Evolutionary conservation across 2,329 filamentous ascomycete species (phyloP), one percentile per base, ranked within the genome.

Genomic region (Fusarium compactum): DNA sequence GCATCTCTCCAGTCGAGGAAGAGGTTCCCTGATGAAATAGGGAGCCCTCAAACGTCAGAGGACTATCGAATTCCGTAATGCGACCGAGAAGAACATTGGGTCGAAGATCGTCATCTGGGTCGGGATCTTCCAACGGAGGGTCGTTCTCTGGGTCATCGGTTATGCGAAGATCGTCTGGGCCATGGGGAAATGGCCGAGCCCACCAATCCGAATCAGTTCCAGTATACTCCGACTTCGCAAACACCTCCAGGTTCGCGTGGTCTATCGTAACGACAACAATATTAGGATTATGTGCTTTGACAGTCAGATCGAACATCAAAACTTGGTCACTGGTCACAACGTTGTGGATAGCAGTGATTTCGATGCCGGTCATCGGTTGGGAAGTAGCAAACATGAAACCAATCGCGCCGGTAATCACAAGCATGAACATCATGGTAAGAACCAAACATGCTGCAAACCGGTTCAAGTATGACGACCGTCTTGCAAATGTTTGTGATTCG

Each of bases 271-370:
- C 92, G 3, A 94, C 90, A 41, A 98, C 92, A 43, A 98, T 90
- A 74, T 98, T 99, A 2, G 95, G 95, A 78, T 99, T 99, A 74
- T 95, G 86, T 1, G 95, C 96, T 72, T 89, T 89, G 64, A 99
- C 93, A 22, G 93, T 89, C 51, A 99, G 83, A 79, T 99, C 95
- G 75, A 98, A 88, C 89, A 99, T 97, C 44, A 99, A 87, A 78
- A 98, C 95, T 79, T 97, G 93, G 79, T 97, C 93, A 74, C 93
- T 97, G 4, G 95, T 95, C 51, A 98, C 87, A 25, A 99, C 94
- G 72, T 97, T 97, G 74, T 92, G 89, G 71, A 99, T 94, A 69
- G 91, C 90, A 58, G 91, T 84, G 46, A 98, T 89, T 69, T 91
- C 85, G 62, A 98, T 92, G 69, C 92, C 89, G 27, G 89, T 87